Percentiles rank a stretch among this genome's conserved stretches.
Evolutionary conservation across 441 rosid genomes (phyloP).

Genomic region (Croton laevigatus): DNA sequence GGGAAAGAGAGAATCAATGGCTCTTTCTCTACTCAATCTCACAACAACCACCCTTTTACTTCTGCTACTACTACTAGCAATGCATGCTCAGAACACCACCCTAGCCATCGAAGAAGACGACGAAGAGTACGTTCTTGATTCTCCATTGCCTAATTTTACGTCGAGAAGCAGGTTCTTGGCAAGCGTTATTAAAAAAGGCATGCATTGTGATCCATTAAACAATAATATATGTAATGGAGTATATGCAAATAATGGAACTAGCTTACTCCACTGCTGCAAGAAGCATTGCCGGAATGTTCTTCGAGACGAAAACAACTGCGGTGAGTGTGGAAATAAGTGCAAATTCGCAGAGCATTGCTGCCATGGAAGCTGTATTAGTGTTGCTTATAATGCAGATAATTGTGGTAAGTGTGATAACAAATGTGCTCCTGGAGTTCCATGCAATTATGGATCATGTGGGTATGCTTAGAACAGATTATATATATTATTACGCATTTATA

Average conservation of each 20-base stretch:
- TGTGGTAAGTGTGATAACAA: constrained; percentile 63
- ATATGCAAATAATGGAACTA: constrained; percentile 57
- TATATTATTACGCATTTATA: not conserved
- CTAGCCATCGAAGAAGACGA: constrained; percentile 32
- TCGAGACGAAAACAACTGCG: constrained; percentile 66
- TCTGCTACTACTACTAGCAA: constrained; percentile 25
- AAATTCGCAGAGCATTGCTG: constrained; percentile 59
- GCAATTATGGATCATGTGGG: constrained; percentile 65
- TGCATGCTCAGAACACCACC: constrained; percentile 28
- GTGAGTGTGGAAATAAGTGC: constrained; percentile 53
- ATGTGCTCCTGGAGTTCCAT: constrained; percentile 46
- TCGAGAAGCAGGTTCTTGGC: constrained; percentile 48
- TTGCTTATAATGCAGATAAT: constrained; percentile 31
- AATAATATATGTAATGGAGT: constrained; percentile 60
- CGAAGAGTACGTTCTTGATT: constrained; percentile 48
- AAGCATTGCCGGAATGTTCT: constrained; percentile 61
- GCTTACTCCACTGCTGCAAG: constrained; percentile 67
- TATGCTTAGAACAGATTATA: constrained; percentile 41
- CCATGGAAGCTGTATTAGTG: constrained; percentile 41
- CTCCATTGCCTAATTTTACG: constrained; percentile 27
- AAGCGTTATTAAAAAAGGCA: constrained; percentile 43
- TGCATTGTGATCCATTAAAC: constrained; percentile 29
- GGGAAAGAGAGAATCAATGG: constrained; percentile 23
- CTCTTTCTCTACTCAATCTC: constrained; percentile 26
- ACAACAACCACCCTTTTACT: constrained; percentile 26